Conservation (phyloP, 1,284 basidiomycete genomes). For the Pseudomicrostroma phylloplanum region DNA sequence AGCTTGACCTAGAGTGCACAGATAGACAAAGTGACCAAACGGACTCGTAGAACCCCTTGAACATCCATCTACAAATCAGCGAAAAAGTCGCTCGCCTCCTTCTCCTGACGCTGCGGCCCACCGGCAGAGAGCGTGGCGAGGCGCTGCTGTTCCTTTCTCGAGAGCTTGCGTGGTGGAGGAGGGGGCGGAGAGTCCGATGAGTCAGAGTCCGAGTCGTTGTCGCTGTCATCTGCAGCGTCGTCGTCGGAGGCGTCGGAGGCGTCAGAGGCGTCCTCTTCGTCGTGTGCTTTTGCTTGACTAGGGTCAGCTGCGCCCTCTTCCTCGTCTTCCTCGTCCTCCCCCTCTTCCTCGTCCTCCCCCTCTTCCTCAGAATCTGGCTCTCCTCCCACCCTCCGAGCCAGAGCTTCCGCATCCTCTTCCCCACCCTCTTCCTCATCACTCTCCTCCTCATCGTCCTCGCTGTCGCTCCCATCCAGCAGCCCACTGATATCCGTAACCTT, state of each 20-base stretch:
- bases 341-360: slow-evolving; percentile 13
- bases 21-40: too few species aligned
- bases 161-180: not conserved
- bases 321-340: slow-evolving; percentile 5
- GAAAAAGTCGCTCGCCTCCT: slow-evolving; percentile 12
- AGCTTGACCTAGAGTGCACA: too few species aligned
- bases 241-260: slow-evolving; percentile 8
- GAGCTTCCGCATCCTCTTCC: slow-evolving; percentile 16
- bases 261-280: slow-evolving; percentile 10
- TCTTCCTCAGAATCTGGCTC: slow-evolving; percentile 7
- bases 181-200: not conserved
- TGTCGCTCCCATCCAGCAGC: slow-evolving; percentile 56
- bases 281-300: slow-evolving; percentile 1
- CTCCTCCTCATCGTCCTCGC: slow-evolving; percentile 28
- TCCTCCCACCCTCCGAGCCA: not conserved
- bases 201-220: not conserved
- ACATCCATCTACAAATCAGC: slow-evolving; percentile 9
- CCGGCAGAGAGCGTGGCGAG: not conserved
- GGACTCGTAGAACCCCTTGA: too few species aligned
- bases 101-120: not conserved
- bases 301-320: slow-evolving; percentile 8
- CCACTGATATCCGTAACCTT: slow-evolving; percentile 74
- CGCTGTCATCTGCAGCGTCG: slow-evolving; percentile 11
- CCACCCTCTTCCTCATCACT: slow-evolving; percentile 18
- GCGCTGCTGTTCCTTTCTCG: not conserved